These are phyloP conservation scores for Sphagnum contortum DNA, from an alignment of 225 moss, liverwort and hornwort genomes.

Conservation along the genomic window DNA sequence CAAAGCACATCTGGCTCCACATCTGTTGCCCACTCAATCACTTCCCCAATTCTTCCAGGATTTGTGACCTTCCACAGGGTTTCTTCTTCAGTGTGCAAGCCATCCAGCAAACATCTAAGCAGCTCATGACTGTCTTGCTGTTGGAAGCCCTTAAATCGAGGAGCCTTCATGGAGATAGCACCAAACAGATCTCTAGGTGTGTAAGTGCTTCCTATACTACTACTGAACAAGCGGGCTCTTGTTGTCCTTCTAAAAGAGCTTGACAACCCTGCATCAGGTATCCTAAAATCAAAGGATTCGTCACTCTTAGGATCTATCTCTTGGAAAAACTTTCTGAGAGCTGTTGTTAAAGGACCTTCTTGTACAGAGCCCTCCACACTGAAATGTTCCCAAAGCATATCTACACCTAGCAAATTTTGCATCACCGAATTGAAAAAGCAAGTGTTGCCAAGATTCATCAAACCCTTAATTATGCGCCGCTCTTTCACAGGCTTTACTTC, in stretches of 20 bases:
- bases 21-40: constrained; percentile 1
- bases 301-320: constrained; percentile 38
- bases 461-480: constrained; percentile 62
- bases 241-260: constrained; percentile 16
- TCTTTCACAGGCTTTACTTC: constrained; percentile 8
- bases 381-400: constrained; percentile 63
- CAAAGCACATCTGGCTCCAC: constrained; percentile 7
- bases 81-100: constrained; percentile 79
- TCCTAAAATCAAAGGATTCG: constrained; percentile 1
- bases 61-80: constrained; percentile 24
- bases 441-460: constrained; percentile 78
- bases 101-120: constrained; percentile 64
- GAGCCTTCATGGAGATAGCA: constrained; percentile 71
- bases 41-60: constrained; percentile 2
- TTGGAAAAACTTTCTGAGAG: constrained; percentile 49
- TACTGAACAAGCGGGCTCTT: constrained; percentile 46
- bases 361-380: constrained; percentile 21
- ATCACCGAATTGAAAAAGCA: constrained; percentile 95
- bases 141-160: constrained; percentile 84
- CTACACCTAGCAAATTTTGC: constrained; percentile 82
- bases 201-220: constrained; percentile 33
- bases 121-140: constrained; percentile 96
- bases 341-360: constrained; percentile 51
- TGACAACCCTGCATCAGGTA: no score
- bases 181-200: constrained; percentile 65